These are phyloP conservation scores for Thermochaetoides thermophila DNA, from an alignment of 495 filamentous ascomycete species.

Conservation along the genomic window DNA sequence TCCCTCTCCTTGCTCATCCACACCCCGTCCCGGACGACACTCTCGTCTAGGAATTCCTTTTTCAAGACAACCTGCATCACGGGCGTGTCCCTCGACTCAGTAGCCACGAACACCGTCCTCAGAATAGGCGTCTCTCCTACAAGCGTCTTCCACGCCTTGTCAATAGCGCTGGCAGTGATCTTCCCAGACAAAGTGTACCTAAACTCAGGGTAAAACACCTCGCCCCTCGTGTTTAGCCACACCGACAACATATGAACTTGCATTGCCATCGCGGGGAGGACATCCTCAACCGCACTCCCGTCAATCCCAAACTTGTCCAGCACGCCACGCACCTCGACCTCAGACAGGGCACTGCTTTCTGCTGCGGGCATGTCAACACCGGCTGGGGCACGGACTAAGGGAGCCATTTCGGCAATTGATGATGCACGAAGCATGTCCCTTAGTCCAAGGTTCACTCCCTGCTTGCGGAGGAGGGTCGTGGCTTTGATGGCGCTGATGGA, in stretches of 20 bases:
- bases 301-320: slow-evolving; percentile 18
- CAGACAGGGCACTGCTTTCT: no score
- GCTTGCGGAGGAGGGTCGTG: slow-evolving; percentile 45
- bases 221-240: slow-evolving; percentile 49
- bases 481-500: slow-evolving; percentile 78
- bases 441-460: slow-evolving; percentile 42
- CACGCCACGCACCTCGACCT: slow-evolving; percentile 18
- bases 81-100: slow-evolving; percentile 26
- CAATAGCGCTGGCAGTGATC: slow-evolving; percentile 22
- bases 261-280: slow-evolving; percentile 52
- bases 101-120: slow-evolving; percentile 45
- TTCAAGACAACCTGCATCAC: slow-evolving; percentile 33
- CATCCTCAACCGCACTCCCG: slow-evolving; percentile 31
- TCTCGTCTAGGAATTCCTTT: background rate
- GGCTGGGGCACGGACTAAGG: background rate
- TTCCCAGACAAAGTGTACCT: slow-evolving; percentile 28
- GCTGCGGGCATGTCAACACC: background rate
- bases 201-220: slow-evolving; percentile 50
- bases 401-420: slow-evolving; percentile 44
- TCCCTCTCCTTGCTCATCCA: no score
- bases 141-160: slow-evolving; percentile 41
- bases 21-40: no score
- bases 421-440: slow-evolving; percentile 49
- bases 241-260: slow-evolving; percentile 55
- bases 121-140: slow-evolving; percentile 40